A percentile compares a stretch with the other conserved stretches of the same genome.
Conservation (phyloP, 2,329 filamentous ascomycete genomes). For the Phialocephala sp. region DNA sequence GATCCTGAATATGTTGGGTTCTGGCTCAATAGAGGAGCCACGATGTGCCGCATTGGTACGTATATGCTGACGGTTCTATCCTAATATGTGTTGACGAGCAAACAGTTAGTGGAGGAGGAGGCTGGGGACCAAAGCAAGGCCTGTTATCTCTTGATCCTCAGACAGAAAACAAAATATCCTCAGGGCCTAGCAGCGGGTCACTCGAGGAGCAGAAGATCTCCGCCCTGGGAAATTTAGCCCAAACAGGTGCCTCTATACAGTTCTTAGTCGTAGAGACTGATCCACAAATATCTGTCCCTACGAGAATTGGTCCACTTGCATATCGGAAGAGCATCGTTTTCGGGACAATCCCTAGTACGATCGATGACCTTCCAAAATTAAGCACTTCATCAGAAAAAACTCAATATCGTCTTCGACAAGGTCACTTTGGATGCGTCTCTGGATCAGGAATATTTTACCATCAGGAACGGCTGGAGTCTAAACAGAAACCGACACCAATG, state of each 20-base stretch:
- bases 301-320: neutral
- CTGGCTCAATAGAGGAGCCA: slow-evolving; percentile 34
- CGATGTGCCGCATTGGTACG: slow-evolving; percentile 42
- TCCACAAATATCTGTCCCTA: neutral
- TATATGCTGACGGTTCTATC: slow-evolving; percentile 15
- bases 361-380: slow-evolving; percentile 36
- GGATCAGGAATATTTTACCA: slow-evolving; percentile 61
- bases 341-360: slow-evolving; percentile 40
- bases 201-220: slow-evolving; percentile 42
- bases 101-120: slow-evolving; percentile 78
- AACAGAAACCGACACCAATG: neutral
- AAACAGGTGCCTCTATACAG: slow-evolving; percentile 68
- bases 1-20: slow-evolving; percentile 27
- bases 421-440: slow-evolving; percentile 68
- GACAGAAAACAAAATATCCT: slow-evolving; percentile 56
- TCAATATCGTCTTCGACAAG: slow-evolving; percentile 23
- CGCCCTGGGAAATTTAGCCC: slow-evolving; percentile 60
- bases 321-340: slow-evolving; percentile 34
- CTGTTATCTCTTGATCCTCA: slow-evolving; percentile 80
- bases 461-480: neutral
- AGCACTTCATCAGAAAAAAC: neutral
- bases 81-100: slow-evolving; percentile 25
- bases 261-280: slow-evolving; percentile 58
- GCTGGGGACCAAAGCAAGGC: slow-evolving; percentile 83
- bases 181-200: slow-evolving; percentile 50